Base-by-base conservation (phyloP, 2,329 filamentous ascomycete species). In the Fusarium piperis region DNA sequence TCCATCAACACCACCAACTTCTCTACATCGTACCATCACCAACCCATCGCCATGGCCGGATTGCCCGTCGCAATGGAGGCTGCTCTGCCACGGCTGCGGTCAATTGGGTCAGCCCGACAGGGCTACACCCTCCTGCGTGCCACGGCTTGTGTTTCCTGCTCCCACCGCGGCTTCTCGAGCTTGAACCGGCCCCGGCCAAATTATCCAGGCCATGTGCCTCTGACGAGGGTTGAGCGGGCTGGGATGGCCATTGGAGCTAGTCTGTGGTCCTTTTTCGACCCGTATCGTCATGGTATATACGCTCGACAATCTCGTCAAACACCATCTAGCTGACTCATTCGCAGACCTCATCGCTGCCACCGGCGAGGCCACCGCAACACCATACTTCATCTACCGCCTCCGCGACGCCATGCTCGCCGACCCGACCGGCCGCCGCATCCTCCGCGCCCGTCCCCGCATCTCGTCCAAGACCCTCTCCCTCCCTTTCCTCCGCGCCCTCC, bases 361-460 rank as follows among this genome's bases (percentile, higher is more conserved):
- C n/a, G 95, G 95, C 78, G 96, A 99, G 86, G 91, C 95, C 30
- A 98, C 96, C 4, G 94, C 95, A 23, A 94, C 95, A 11, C 96
- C 96, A 13, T 97, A 94, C 87, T 98, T 98, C 85, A 95, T 98
- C 82, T 90, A 93, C 82, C 93, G 94, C 63, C 93, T 99, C 20
- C 94, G 94, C 73, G 90, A 95, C 79, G 93, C 92, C 70, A 99
- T 99, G 96, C 93, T 99, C 61, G 85, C 90, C 30, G 86, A 91
- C 72, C 87, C 93, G 1, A 97, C 94, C 0, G 96, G 96, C 63
- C 93, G 96, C 2, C 92, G 94, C 56, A 98, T 99, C 80, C 90
- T 99, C 70, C 93, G 93, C 71, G 93, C 96, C 76, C 91, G 94
- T 13, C 96, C 96, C 4, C 92, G 95, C 71, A 94, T 99, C 71